phyloP scores from a whole-genome alignment of 2,329 filamentous ascomycete species.

The Laburnicola sp. region DNA sequence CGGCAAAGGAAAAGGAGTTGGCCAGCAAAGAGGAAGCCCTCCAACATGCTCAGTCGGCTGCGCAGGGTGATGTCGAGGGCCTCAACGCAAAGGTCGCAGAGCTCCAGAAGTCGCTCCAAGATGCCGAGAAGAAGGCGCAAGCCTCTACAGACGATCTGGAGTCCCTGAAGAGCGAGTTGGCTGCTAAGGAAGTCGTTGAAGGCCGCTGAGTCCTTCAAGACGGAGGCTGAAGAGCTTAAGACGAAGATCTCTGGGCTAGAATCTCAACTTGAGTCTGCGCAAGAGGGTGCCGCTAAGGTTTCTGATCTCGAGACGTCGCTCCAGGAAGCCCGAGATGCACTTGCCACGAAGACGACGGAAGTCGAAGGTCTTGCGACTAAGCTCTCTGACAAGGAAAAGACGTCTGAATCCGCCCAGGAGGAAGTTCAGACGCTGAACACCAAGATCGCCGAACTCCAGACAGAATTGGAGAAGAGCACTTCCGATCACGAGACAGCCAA shows the following conservation, averaged over 20 bases:
- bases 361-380: conserved; percentile 9
- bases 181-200: conserved; percentile 8
- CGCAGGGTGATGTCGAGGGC: conserved; percentile 58
- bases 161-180: background rate
- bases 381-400: conserved; percentile 1
- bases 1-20: conserved; percentile 16
- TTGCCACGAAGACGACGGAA: conserved; percentile 29
- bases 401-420: conserved; percentile 15
- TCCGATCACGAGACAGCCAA: conserved; percentile 21
- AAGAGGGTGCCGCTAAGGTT: conserved; percentile 13
- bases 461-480: conserved; percentile 9
- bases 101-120: conserved; percentile 32
- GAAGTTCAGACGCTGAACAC: conserved; percentile 13
- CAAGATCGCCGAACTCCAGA: conserved; percentile 10
- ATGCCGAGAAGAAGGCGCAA: conserved; percentile 24
- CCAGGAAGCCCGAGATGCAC: conserved; percentile 3
- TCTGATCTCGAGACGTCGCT: conserved; percentile 9
- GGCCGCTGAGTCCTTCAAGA: background rate
- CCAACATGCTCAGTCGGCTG: conserved; percentile 7
- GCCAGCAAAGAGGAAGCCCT: conserved; percentile 11
- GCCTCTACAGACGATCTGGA: too few species aligned
- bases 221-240: too few species aligned
- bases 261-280: conserved; percentile 6
- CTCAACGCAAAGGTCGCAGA: conserved; percentile 31
- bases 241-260: conserved; percentile 8